phyloP scores from a whole-genome alignment of 2,329 filamentous ascomycete genomes.

The Penicillium nordicum region DNA sequence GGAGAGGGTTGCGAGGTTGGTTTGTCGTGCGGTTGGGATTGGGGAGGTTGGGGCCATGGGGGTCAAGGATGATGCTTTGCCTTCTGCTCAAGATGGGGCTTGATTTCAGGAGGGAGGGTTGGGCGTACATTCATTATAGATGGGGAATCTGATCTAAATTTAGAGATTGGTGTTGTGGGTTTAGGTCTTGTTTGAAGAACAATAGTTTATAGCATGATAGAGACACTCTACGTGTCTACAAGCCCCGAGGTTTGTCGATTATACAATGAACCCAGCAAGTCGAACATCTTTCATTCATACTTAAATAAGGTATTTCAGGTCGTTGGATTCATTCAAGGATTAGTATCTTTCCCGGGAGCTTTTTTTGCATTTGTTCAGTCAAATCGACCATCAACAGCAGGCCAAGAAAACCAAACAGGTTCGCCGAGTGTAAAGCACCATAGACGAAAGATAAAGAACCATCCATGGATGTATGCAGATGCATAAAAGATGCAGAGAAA shows the following conservation, averaged over 20 bases:
- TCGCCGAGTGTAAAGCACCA: neutral
- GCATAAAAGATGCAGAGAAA: slow-evolving; percentile 1
- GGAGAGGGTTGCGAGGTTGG: slow-evolving; percentile 66
- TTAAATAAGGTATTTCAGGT: slow-evolving; percentile 8
- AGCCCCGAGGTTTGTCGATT: neutral
- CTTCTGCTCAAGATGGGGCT: slow-evolving; percentile 18
- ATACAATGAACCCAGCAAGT: neutral
- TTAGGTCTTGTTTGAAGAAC: neutral
- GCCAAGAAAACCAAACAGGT: neutral
- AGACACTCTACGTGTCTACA: neutral
- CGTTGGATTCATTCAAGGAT: slow-evolving; percentile 24
- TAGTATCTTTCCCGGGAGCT: slow-evolving; percentile 19
- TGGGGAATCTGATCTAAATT: neutral
- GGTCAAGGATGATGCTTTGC: slow-evolving; percentile 33
- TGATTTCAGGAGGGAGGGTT: neutral
- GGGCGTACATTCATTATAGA: too few relatives aligned
- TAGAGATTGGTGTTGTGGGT: neutral
- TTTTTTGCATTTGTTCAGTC: neutral
- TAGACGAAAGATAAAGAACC: neutral
- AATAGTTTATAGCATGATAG: neutral
- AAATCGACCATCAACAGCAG: neutral
- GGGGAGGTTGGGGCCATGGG: slow-evolving; percentile 20
- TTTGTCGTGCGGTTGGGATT: slow-evolving; percentile 32
- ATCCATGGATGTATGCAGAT: neutral
- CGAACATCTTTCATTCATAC: slow-evolving; percentile 4